A percentile compares a stretch with the other conserved stretches of the same genome.
phyloP scores from a whole-genome alignment of 805 yeast species.

The Candida namnaoensis region DNA sequence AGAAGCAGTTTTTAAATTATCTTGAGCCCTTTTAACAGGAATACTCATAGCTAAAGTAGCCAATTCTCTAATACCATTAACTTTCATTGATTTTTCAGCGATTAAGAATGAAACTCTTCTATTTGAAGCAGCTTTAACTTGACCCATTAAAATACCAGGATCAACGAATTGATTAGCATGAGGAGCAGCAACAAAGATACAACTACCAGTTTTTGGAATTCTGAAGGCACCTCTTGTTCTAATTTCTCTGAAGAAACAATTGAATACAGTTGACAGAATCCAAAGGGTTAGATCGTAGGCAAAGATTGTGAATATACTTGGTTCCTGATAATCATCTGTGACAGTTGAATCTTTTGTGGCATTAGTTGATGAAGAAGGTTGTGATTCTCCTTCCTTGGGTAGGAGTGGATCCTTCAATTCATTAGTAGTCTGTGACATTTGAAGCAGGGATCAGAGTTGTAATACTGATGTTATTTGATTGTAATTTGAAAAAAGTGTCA shows the following conservation, averaged over 20 bases:
- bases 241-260: constrained; percentile 81
- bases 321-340: constrained; percentile 21
- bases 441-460: too few species aligned
- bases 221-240: constrained; percentile 80
- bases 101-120: constrained; percentile 74
- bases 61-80: constrained; percentile 62
- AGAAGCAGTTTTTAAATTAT: constrained; percentile 54
- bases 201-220: constrained; percentile 66
- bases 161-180: constrained; percentile 90
- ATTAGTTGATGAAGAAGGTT: too few species aligned
- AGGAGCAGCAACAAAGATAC: constrained; percentile 92
- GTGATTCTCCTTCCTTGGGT: too few species aligned
- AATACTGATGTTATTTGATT: too few species aligned
- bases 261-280: constrained; percentile 39
- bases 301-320: constrained; percentile 27
- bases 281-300: constrained; percentile 46
- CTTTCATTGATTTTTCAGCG: constrained; percentile 71
- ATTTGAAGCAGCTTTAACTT: constrained; percentile 56
- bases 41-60: constrained; percentile 74
- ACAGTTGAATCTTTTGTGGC: background rate
- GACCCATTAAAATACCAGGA: constrained; percentile 77
- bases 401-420: too few species aligned
- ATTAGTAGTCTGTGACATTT: too few species aligned
- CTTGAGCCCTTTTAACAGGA: constrained; percentile 92
- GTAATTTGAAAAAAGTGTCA: too few species aligned